Evolutionary conservation across 345 rosid species (phyloP).

Genomic region (Clarkia xantiana): DNA sequence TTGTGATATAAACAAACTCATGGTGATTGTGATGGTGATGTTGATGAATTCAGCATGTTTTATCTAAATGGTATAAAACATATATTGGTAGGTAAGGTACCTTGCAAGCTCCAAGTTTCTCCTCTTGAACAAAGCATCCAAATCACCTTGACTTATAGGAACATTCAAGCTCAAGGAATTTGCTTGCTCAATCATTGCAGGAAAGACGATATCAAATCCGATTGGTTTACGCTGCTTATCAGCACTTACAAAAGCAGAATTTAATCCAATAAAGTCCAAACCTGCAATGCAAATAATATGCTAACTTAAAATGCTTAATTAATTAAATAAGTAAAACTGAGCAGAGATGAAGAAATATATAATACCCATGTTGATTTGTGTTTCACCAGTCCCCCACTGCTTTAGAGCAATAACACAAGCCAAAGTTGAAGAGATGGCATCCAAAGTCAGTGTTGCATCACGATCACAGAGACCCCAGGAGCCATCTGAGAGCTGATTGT

Average conservation of each 20-base stretch:
- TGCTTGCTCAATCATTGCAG: constrained; percentile 72
- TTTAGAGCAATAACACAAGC: constrained; percentile 68
- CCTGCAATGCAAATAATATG: constrained; percentile 24
- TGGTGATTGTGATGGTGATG: too few species aligned
- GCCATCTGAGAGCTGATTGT: constrained; percentile 64
- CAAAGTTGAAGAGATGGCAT: constrained; percentile 51
- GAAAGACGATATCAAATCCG: constrained; percentile 72
- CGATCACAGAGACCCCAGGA: constrained; percentile 58
- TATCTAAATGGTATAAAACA: too few species aligned
- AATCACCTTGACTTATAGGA: constrained; percentile 33
- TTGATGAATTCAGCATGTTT: too few species aligned
- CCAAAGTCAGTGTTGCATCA: constrained; percentile 39
- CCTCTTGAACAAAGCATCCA: constrained; percentile 31
- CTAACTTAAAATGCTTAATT: neutral
- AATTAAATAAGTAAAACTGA: neutral
- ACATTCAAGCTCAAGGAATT: constrained; percentile 45
- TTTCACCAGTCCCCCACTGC: constrained; percentile 61
- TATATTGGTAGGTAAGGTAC: constrained; percentile 15
- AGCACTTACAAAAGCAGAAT: constrained; percentile 42
- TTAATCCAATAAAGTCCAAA: constrained; percentile 45
- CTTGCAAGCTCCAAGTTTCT: constrained; percentile 45
- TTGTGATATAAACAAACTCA: too few species aligned
- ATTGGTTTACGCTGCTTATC: constrained; percentile 39
- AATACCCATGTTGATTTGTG: constrained; percentile 45
- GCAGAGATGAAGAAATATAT: neutral